These are phyloP conservation scores for Nymphaea thermarum DNA, from an alignment of 164 flowering plant species.

Conservation along the genomic window DNA sequence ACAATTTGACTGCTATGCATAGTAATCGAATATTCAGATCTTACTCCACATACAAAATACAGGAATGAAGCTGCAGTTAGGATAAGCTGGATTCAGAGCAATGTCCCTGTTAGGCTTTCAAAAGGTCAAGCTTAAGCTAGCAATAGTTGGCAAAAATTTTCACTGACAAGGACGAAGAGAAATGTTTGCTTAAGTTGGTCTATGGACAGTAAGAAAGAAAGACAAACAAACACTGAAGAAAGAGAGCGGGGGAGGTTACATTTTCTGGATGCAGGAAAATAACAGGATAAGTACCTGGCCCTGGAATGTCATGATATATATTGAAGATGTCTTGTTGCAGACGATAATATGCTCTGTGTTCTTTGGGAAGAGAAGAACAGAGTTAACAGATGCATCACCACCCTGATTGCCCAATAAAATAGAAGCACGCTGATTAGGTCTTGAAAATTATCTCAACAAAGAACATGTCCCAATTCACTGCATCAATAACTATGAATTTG, in stretches of 20 bases:
- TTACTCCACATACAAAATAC: no score
- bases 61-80: no score
- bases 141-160: no score
- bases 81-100: no score
- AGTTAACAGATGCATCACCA: conserved; percentile 95
- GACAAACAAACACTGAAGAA: background rate
- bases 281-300: conserved; percentile 70
- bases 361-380: conserved; percentile 90
- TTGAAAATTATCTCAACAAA: background rate
- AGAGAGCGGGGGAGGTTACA: background rate
- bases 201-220: no score
- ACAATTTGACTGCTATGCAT: no score
- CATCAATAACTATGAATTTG: no score
- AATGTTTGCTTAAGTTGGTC: no score
- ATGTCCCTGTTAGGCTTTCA: no score
- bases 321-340: conserved; percentile 92
- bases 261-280: background rate
- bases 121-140: no score
- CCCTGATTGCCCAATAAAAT: conserved; percentile 41
- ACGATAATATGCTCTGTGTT: conserved; percentile 82
- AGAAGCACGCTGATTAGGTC: background rate
- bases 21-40: no score
- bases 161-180: no score
- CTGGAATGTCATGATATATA: conserved; percentile 93
- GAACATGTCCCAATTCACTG: background rate